phyloP scores from a whole-genome alignment of 805 yeast species.

The Lipomyces oligophaga region DNA sequence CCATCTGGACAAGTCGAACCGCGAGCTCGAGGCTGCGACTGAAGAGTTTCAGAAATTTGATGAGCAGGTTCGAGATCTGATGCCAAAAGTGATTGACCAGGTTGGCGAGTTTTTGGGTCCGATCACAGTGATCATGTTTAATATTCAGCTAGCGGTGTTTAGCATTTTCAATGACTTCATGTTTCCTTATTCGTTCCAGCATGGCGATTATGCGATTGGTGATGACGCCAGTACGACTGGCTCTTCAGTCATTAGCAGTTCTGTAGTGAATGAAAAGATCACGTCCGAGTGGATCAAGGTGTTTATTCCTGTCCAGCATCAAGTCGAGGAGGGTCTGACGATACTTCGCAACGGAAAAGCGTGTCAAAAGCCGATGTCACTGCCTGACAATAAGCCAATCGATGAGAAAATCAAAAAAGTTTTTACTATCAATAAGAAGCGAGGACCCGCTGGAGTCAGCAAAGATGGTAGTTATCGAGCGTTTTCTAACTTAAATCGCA shows the following conservation, averaged over 20 bases:
- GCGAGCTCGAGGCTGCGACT: conserved; percentile 35
- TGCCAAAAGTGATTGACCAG: conserved; percentile 34
- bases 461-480: conserved; percentile 23
- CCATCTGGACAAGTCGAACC: conserved; percentile 31
- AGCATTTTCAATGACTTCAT: conserved; percentile 29
- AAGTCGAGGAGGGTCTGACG: conserved; percentile 33
- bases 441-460: conserved; percentile 19
- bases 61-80: conserved; percentile 30
- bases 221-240: not conserved
- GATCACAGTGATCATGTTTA: conserved; percentile 33
- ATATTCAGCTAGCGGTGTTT: conserved; percentile 32
- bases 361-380: conserved; percentile 32
- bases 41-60: conserved; percentile 35
- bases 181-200: conserved; percentile 31
- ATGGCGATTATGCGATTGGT: conserved; percentile 24
- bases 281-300: conserved; percentile 34
- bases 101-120: conserved; percentile 37
- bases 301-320: conserved; percentile 32
- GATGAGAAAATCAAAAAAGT: conserved; percentile 23
- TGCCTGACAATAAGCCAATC: conserved; percentile 23
- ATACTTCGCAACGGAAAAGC: conserved; percentile 33
- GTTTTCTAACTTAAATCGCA: conserved; percentile 11
- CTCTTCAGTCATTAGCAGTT: conserved; percentile 4
- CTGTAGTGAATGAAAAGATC: conserved; percentile 18
- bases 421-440: conserved; percentile 41